Base-by-base conservation (phyloP, 805 yeast species). In the Hanseniaspora jakobsenii region DNA sequence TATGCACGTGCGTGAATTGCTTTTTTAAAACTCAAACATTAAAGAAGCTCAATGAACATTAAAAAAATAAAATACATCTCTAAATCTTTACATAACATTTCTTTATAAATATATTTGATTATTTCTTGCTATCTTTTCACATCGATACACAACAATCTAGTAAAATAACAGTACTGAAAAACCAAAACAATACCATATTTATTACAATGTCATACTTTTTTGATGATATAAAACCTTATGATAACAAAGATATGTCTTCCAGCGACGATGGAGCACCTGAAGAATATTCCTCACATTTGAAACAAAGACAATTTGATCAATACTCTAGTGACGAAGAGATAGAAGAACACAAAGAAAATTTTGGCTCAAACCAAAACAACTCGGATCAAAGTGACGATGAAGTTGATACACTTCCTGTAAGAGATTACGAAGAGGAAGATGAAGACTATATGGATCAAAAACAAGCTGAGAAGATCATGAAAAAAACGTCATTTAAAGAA, bases 391-490 rank as follows among this genome's bases (percentile, higher is more conserved):
- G n/a, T n/a, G n/a, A n/a, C n/a, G 38, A 51, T 17, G 44, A 47
- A 13, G 32, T 61, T 62, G 38, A 64, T 74, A 16, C 72, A 71
- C 51, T 72, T 76, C 18, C 66, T 69, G 49, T 82, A 75, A 60
- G 72, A 77, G 14, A 80, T 77, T 56, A 60, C 66, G 24, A 79
- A 79, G 71, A 85, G 84, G 70, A 45, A 2, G 77, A 30, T 6
- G 48, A 48, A 30, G 36, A 42, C 30, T 47, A 43, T 21, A 47
- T 30, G 29, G 51, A 44, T 6, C 42, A 48, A 18, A 43, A 38
- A 3, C 50, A 47, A 17, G 53, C 59, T 5, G 55, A 59, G 42
- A 72, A 70, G 41, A 77, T 77, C 2, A 4, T 42, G 14, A 42
- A 42, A 13, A 42, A 42, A 19, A 42, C 39, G n/a, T 76, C 84